A percentile compares a stretch with the other conserved stretches of the same genome.
These are phyloP conservation scores for Detonula confervacea DNA, from an alignment of 352 stramenopile genomes.

Conservation along the genomic window DNA sequence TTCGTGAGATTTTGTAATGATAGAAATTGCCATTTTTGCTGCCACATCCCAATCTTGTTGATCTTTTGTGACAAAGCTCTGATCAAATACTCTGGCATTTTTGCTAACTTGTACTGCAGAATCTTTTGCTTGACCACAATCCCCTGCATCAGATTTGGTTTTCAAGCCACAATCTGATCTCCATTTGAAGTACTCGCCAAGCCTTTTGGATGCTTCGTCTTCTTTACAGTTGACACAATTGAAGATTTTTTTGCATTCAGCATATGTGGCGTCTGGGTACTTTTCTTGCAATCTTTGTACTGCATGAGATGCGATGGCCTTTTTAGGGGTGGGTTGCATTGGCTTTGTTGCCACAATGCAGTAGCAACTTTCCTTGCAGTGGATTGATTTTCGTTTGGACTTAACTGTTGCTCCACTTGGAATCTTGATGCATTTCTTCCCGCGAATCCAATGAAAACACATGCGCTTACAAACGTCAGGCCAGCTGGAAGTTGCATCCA, in stretches of 20 bases:
- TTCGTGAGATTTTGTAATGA: constrained; percentile 21
- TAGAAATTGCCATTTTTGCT: constrained; percentile 38
- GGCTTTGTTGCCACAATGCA: no score
- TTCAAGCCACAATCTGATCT: constrained; percentile 41
- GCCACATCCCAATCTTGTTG: constrained; percentile 33
- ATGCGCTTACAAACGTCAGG: constrained; percentile 10
- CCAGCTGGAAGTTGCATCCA: constrained; percentile 1
- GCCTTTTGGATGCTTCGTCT: constrained; percentile 30
- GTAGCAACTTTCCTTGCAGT: not conserved
- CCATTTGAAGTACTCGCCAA: constrained; percentile 43
- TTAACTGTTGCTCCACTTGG: not conserved
- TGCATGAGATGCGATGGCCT: constrained; percentile 3
- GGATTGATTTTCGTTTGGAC: not conserved
- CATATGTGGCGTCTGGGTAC: constrained; percentile 36
- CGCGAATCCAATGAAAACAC: constrained; percentile 17
- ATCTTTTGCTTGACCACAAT: not conserved
- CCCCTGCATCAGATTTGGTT: constrained; percentile 14
- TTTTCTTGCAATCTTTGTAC: constrained; percentile 35
- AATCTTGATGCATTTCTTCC: no score
- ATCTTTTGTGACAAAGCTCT: constrained; percentile 25
- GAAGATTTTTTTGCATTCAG: constrained; percentile 48
- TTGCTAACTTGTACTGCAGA: not conserved
- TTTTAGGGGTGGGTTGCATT: no score
- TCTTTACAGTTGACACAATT: constrained; percentile 38
- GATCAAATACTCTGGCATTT: constrained; percentile 21